phyloP scores from a whole-genome alignment of 768 basidiomycete species.

The Lactarius psammicola region DNA sequence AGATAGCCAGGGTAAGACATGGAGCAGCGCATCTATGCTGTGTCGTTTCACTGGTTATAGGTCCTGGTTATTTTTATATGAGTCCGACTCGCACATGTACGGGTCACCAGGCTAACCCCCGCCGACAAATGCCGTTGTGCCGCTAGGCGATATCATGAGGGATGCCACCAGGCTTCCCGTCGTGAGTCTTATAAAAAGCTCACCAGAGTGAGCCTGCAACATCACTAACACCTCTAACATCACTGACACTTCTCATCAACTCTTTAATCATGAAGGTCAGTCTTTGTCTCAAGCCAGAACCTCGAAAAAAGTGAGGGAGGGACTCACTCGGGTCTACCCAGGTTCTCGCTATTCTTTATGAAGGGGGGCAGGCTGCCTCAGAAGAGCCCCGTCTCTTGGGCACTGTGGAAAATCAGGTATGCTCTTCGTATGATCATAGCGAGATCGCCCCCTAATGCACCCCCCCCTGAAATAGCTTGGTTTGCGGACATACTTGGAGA shows the following conservation, averaged over 20 bases:
- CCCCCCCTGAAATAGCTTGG: constrained; percentile 67
- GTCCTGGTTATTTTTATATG: background rate
- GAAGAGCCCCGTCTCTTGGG: constrained; percentile 76
- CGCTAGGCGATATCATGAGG: background rate
- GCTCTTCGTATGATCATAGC: constrained; percentile 10
- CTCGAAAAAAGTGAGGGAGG: background rate
- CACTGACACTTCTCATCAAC: background rate
- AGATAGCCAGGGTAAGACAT: no score
- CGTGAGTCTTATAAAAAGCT: background rate
- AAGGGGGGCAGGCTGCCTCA: constrained; percentile 60
- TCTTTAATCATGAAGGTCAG: constrained; percentile 2
- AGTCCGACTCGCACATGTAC: no score
- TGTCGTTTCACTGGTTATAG: background rate
- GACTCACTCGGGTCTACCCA: constrained; percentile 31
- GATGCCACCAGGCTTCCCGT: background rate
- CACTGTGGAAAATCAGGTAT: constrained; percentile 75
- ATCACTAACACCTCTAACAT: no score
- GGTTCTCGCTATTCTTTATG: constrained; percentile 75
- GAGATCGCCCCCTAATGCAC: background rate
- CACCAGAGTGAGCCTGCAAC: no score
- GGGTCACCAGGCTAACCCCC: no score
- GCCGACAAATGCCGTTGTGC: background rate
- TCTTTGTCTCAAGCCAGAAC: background rate
- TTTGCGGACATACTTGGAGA: constrained; percentile 63
- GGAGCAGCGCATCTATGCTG: no score